Conservation (phyloP, 441 rosid species). For the Pelargonium australe region DNA sequence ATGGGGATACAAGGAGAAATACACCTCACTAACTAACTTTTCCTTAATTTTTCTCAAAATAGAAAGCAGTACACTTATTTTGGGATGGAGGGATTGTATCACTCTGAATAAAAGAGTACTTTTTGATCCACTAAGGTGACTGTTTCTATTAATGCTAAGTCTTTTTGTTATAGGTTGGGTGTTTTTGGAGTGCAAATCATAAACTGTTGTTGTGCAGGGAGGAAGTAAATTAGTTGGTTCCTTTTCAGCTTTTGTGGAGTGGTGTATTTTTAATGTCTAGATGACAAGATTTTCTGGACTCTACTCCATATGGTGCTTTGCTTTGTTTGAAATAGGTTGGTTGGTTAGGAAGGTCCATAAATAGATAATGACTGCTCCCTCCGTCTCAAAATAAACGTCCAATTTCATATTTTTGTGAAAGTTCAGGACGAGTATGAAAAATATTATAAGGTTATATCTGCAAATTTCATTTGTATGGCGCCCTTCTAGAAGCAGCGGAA, state of each 20-base stretch:
- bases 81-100: not conserved
- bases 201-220: not conserved
- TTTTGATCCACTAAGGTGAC: not conserved
- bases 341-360: not conserved
- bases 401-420: no score
- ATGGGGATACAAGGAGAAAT: no score
- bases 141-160: not conserved
- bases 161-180: not conserved
- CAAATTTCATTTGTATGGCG: not conserved
- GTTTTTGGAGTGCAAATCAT: not conserved
- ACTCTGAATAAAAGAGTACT: not conserved
- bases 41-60: no score
- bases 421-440: not conserved
- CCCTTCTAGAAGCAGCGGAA: no score
- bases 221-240: slow-evolving; percentile 2
- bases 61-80: no score
- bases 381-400: no score
- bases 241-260: slow-evolving; percentile 4
- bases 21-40: no score
- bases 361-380: no score
- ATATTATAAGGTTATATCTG: not conserved
- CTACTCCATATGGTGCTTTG: not conserved
- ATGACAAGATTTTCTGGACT: not conserved
- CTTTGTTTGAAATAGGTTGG: not conserved
- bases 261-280: slow-evolving; percentile 5